phyloP scores from a whole-genome alignment of 805 yeast species.

The Sugiyamaella marilandica region DNA sequence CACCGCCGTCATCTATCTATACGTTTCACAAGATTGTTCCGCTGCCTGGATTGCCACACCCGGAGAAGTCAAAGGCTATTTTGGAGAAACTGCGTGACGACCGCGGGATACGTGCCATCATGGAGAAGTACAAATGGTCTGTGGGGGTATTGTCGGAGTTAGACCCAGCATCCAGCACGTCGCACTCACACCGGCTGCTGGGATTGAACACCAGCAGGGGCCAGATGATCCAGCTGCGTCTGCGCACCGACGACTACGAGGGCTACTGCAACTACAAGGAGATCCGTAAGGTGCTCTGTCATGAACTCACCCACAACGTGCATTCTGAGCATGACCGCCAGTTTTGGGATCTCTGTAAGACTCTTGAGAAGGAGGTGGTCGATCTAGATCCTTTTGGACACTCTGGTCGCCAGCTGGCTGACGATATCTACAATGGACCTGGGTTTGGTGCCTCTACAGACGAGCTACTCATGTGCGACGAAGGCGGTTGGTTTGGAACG shows the following conservation, averaged over 20 bases:
- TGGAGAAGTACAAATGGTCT: conserved; percentile 33
- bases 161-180: conserved; percentile 37
- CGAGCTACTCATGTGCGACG: conserved; percentile 18
- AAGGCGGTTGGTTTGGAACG: conserved; percentile 27
- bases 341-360: conserved; percentile 33
- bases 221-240: conserved; percentile 33
- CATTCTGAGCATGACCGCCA: conserved; percentile 32
- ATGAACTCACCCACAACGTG: conserved; percentile 38
- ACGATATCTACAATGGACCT: conserved; percentile 21
- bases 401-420: conserved; percentile 22
- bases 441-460: conserved; percentile 17
- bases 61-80: conserved; percentile 28
- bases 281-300: conserved; percentile 34
- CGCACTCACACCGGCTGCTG: conserved; percentile 23
- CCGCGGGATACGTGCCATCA: conserved; percentile 33
- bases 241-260: conserved; percentile 36
- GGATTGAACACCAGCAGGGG: conserved; percentile 36
- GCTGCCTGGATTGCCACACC: conserved; percentile 29
- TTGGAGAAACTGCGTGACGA: conserved; percentile 33
- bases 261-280: conserved; percentile 35
- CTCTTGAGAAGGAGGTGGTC: conserved; percentile 33
- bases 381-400: conserved; percentile 30
- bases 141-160: conserved; percentile 36
- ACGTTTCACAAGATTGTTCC: conserved; percentile 32
- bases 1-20: conserved; percentile 19